Percentiles rank a stretch among this genome's conserved stretches.
Conservation (phyloP, 805 yeast species). For the Lipomyces mesembrius region DNA sequence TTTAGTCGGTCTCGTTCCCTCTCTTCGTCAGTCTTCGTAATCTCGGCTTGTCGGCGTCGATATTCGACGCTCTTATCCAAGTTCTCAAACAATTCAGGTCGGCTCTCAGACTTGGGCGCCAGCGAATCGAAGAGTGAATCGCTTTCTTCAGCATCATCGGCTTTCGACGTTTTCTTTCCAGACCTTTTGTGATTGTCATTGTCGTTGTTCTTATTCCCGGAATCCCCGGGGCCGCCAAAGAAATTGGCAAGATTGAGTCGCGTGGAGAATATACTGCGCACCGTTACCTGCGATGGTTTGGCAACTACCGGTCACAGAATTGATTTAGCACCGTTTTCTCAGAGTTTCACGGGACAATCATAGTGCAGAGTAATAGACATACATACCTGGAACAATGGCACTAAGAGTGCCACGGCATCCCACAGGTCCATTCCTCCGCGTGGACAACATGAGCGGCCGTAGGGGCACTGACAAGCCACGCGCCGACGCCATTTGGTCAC, state of each 20-base stretch:
- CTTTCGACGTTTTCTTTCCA: neutral
- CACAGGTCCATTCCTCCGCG: neutral
- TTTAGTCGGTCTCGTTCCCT: slow-evolving; percentile 15
- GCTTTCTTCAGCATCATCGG: slow-evolving; percentile 7
- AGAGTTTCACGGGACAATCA: neutral
- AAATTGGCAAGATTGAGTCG: neutral
- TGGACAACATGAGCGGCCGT: slow-evolving; percentile 1
- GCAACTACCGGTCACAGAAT: neutral
- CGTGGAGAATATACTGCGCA: neutral
- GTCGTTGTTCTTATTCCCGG: neutral
- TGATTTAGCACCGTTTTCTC: neutral
- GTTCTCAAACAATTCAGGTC: slow-evolving; percentile 20
- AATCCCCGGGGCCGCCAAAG: neutral
- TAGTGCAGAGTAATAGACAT: neutral
- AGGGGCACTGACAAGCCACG: neutral
- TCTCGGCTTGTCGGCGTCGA: slow-evolving; percentile 5
- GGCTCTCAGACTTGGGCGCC: slow-evolving; percentile 20
- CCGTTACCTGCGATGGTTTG: neutral
- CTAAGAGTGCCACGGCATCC: neutral
- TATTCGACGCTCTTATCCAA: slow-evolving; percentile 20
- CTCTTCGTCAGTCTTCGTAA: slow-evolving; percentile 18
- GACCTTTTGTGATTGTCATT: slow-evolving; percentile 2
- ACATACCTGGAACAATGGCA: neutral
- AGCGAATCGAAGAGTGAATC: slow-evolving; percentile 23
- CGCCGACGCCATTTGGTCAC: neutral